A percentile compares a stretch with the other conserved stretches of the same genome.
phyloP scores from a whole-genome alignment of 179 eudicot species.

The Pouteria campechiana region DNA sequence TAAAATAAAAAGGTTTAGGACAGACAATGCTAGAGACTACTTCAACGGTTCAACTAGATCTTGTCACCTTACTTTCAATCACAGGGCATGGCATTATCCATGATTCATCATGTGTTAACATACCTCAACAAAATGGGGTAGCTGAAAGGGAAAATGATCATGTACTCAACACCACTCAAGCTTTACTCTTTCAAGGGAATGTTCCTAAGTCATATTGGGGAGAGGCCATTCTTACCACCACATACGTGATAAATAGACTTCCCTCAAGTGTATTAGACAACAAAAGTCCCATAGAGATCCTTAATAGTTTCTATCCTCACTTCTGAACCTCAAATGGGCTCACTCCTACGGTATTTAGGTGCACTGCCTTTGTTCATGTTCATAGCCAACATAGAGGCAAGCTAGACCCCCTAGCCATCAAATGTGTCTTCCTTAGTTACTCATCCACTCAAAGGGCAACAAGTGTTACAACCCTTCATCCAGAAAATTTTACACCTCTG shows the following conservation, averaged over 20 bases:
- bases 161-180: not conserved
- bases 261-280: not conserved
- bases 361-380: conserved; percentile 1
- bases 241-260: not conserved
- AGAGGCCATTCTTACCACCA: not conserved
- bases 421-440: not conserved
- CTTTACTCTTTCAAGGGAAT: not conserved
- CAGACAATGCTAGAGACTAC: conserved; percentile 3
- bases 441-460: too few species aligned
- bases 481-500: not conserved
- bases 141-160: not conserved
- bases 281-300: not conserved
- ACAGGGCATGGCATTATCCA: not conserved
- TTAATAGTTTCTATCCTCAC: not conserved
- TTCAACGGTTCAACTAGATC: conserved; percentile 1
- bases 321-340: not conserved
- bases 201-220: not conserved
- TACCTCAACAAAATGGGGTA: too few species aligned
- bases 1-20: not conserved
- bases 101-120: not conserved
- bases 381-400: too few species aligned
- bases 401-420: not conserved
- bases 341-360: conserved; percentile 1
- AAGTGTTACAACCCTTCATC: not conserved
- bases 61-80: not conserved